phyloP scores from a whole-genome alignment of 23 red algal species.

The Gracilaria vermiculophylla region DNA sequence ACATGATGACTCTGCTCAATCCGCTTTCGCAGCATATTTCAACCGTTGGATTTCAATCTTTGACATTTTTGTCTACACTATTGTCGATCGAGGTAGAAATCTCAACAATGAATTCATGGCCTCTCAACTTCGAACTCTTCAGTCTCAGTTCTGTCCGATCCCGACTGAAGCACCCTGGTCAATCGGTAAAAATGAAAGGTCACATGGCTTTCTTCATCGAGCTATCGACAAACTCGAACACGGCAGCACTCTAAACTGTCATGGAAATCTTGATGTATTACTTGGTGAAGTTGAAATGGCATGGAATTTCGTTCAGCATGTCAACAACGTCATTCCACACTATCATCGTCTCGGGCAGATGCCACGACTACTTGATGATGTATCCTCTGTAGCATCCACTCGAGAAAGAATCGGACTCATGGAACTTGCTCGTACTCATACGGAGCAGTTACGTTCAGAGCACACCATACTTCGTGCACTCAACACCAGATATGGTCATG shows the following conservation, averaged over 20 bases:
- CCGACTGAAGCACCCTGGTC: slow-evolving; percentile 14
- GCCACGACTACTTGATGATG: not conserved
- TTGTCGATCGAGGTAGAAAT: slow-evolving; percentile 7
- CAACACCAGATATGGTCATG: not conserved
- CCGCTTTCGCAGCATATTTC: not conserved
- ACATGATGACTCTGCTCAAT: not conserved
- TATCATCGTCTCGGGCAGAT: not conserved
- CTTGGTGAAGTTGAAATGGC: not conserved
- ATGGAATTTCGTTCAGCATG: slow-evolving; percentile 3
- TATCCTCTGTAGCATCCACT: not conserved
- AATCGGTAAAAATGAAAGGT: not conserved
- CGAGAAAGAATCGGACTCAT: not conserved
- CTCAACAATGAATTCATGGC: not conserved
- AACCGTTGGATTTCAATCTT: not conserved
- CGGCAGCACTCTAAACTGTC: no score
- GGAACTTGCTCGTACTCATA: not conserved
- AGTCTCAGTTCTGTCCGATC: not conserved
- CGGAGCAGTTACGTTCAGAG: not conserved
- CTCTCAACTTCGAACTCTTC: not conserved
- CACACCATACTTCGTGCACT: not conserved
- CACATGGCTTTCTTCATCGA: not conserved
- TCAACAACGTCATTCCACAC: not conserved
- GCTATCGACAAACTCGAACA: not conserved
- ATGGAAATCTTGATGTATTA: not conserved
- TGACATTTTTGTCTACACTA: not conserved